Evolutionary conservation across 164 flowering plant genomes (phyloP).

Genomic region (Vitis cinerea): DNA sequence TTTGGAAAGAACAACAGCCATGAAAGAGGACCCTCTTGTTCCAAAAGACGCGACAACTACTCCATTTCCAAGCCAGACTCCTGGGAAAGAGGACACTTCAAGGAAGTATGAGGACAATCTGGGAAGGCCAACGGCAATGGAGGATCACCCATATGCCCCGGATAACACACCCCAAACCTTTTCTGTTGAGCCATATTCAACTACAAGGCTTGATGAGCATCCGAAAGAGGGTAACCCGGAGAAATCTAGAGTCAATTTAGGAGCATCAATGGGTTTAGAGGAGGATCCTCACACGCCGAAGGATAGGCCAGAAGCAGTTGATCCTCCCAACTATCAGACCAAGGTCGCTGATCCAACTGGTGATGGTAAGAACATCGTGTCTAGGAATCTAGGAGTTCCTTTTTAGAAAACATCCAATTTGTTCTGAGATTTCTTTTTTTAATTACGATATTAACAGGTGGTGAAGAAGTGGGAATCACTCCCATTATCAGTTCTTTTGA

Average conservation of each 20-base stretch:
- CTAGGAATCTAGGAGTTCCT: neutral
- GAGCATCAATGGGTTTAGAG: slow-evolving; percentile 18
- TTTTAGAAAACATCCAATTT: neutral
- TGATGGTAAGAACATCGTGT: slow-evolving; percentile 18
- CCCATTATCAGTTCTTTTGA: slow-evolving; percentile 33
- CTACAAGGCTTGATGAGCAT: slow-evolving; percentile 4
- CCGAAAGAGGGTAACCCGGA: slow-evolving; percentile 2
- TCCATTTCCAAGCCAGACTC: too few species aligned
- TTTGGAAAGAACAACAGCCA: too few species aligned
- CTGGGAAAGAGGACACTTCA: neutral
- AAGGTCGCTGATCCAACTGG: slow-evolving; percentile 45
- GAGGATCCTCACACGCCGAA: slow-evolving; percentile 43
- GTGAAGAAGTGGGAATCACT: slow-evolving; percentile 32
- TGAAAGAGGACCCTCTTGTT: too few species aligned
- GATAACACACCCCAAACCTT: slow-evolving; percentile 5
- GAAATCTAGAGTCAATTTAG: slow-evolving; percentile 11
- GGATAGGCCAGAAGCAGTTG: slow-evolving; percentile 1
- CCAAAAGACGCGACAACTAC: too few species aligned
- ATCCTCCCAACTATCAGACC: slow-evolving; percentile 34
- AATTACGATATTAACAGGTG: slow-evolving; percentile 29
- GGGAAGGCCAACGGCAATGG: slow-evolving; percentile 4
- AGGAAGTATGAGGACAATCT: slow-evolving; percentile 5
- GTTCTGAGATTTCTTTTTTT: neutral
- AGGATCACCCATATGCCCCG: slow-evolving; percentile 7
- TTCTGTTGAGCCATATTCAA: slow-evolving; percentile 6